Evolutionary conservation across 805 yeast genomes (phyloP).

Genomic region (Torulaspora indica): DNA sequence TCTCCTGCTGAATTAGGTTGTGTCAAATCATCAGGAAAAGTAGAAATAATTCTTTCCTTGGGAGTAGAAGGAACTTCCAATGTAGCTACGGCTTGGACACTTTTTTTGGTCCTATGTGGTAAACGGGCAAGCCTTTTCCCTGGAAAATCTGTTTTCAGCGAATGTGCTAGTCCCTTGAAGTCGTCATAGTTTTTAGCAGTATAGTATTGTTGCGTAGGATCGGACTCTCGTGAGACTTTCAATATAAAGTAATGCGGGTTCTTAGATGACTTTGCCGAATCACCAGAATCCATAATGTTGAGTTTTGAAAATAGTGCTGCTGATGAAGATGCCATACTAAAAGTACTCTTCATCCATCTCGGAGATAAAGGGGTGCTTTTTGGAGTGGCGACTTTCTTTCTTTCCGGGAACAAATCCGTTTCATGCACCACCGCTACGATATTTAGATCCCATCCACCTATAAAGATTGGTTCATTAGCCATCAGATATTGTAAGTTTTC

Average conservation of each 20-base stretch:
- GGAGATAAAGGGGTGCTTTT: conserved; percentile 10
- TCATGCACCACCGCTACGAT: conserved; percentile 55
- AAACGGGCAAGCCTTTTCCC: conserved; percentile 58
- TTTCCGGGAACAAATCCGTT: conserved; percentile 16
- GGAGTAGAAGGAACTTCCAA: conserved; percentile 17
- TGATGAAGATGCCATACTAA: conserved; percentile 20
- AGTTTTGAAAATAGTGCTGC: conserved; percentile 29
- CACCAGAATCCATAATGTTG: conserved; percentile 18
- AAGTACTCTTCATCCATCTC: conserved; percentile 32
- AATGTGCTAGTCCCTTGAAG: conserved; percentile 53
- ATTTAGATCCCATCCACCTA: conserved; percentile 59
- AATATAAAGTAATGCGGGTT: conserved; percentile 45
- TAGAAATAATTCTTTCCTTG: conserved; percentile 17
- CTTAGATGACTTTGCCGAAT: conserved; percentile 9
- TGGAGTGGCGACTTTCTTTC: conserved; percentile 5
- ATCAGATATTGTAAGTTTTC: conserved; percentile 35
- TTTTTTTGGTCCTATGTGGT: conserved; percentile 50
- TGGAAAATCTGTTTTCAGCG: conserved; percentile 56
- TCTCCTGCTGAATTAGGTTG: conserved; percentile 1
- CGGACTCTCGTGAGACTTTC: conserved; percentile 37
- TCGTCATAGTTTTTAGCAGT: conserved; percentile 63
- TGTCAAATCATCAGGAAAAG: conserved; percentile 14
- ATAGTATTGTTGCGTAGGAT: conserved; percentile 38
- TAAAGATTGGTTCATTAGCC: conserved; percentile 33
- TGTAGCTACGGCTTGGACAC: conserved; percentile 28